These are phyloP conservation scores for Talinum fruticosum DNA, from an alignment of 148 eudicot species.

Conservation along the genomic window DNA sequence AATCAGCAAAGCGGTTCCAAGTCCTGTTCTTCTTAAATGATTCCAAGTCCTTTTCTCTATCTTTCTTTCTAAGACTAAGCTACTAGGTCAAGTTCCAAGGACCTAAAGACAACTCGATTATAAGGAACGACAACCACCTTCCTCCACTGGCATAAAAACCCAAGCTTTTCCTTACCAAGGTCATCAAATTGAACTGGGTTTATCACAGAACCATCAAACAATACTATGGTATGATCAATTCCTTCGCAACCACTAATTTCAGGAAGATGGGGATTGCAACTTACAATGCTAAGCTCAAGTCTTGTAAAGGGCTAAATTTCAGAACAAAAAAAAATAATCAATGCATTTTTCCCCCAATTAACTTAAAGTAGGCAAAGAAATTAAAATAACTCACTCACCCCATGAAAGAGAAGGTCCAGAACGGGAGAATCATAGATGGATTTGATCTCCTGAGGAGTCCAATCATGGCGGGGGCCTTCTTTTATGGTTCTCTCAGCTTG, in stretches of 20 bases:
- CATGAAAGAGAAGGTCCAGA: slow-evolving; percentile 87
- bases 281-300: neutral
- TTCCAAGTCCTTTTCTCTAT: neutral
- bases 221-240: neutral
- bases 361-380: slow-evolving; percentile 7
- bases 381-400: slow-evolving; percentile 31
- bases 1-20: neutral
- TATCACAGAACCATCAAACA: neutral
- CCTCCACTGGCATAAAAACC: neutral
- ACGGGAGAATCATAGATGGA: slow-evolving; percentile 77
- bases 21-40: neutral
- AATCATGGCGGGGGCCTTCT: slow-evolving; percentile 65
- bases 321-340: neutral
- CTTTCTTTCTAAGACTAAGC: neutral
- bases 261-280: no score
- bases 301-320: neutral
- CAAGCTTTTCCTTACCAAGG: neutral
- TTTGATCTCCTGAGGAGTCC: slow-evolving; percentile 57
- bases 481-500: slow-evolving; percentile 62
- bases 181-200: neutral
- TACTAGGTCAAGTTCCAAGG: neutral
- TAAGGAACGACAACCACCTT: neutral
- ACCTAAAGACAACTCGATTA: neutral
- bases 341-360: neutral
- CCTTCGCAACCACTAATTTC: neutral